Percentiles rank a stretch among this genome's conserved stretches.
phyloP scores from a whole-genome alignment of 2,329 filamentous ascomycete species.

The Cladorrhinum sp. region DNA sequence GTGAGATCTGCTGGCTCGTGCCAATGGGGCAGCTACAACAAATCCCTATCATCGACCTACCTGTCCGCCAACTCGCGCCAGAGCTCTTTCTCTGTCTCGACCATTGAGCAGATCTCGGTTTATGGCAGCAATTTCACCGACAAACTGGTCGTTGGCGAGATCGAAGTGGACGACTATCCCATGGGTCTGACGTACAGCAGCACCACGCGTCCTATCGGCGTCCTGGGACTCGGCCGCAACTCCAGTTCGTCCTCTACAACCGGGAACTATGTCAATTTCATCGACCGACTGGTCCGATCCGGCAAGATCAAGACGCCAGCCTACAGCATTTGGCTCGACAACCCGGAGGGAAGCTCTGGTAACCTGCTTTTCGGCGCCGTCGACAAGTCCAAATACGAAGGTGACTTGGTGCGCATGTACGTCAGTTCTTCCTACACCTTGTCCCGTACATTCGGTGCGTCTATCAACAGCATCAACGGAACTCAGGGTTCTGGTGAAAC shows the following conservation, averaged over 20 bases:
- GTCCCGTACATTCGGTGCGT: conserved; percentile 14
- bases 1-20: conserved; percentile 13
- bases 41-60: conserved; percentile 25
- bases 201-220: conserved; percentile 24
- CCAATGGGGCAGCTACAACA: conserved; percentile 29
- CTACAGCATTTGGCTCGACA: conserved; percentile 36
- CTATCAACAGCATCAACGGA: conserved; percentile 21
- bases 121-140: conserved; percentile 31
- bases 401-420: conserved; percentile 25
- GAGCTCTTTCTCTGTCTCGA: conserved; percentile 11
- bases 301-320: conserved; percentile 30
- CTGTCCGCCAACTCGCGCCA: conserved; percentile 17
- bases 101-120: conserved; percentile 17
- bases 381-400: conserved; percentile 30
- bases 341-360: conserved; percentile 28
- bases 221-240: conserved; percentile 33
- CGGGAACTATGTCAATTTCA: conserved; percentile 25
- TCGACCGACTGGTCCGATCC: conserved; percentile 28
- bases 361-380: conserved; percentile 34
- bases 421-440: conserved; percentile 6
- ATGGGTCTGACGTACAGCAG: conserved; percentile 28
- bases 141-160: conserved; percentile 27
- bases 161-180: conserved; percentile 29
- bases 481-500: conserved; percentile 2
- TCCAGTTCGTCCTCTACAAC: background rate